Conservation (phyloP, 2,329 filamentous ascomycete genomes). For the Aspergillus fumigatiaffinis region DNA sequence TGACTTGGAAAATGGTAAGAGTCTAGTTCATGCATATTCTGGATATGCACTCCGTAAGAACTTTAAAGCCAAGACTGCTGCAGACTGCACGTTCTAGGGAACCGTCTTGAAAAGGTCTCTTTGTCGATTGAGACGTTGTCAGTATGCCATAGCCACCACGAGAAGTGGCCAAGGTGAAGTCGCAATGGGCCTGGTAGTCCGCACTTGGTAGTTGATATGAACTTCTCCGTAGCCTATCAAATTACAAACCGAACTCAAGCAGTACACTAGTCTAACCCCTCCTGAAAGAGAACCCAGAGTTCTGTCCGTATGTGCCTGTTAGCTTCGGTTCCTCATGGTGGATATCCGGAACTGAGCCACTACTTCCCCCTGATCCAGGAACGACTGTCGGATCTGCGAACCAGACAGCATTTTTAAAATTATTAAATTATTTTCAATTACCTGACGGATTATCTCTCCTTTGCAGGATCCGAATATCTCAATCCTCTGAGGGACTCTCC, state of each 20-base stretch:
- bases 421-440: background rate
- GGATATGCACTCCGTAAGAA: background rate
- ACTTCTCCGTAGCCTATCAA: background rate
- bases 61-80: slow-evolving; percentile 2
- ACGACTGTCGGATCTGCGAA: slow-evolving; percentile 17
- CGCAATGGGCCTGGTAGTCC: no score
- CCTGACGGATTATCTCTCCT: background rate
- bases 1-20: background rate
- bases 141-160: no score
- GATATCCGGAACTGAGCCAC: slow-evolving; percentile 12
- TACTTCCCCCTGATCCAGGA: slow-evolving; percentile 14
- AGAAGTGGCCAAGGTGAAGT: no score
- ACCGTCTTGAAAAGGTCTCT: background rate
- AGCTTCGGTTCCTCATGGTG: slow-evolving; percentile 2
- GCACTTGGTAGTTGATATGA: background rate
- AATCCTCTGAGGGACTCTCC: background rate
- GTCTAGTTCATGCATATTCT: slow-evolving; percentile 2
- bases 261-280: background rate
- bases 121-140: background rate
- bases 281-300: background rate
- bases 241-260: background rate
- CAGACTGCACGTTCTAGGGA: slow-evolving; percentile 7
- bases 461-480: background rate
- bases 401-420: background rate
- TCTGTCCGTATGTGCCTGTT: slow-evolving; percentile 1